A percentile compares a stretch with the other conserved stretches of the same genome.
Evolutionary conservation across 768 basidiomycete genomes (phyloP).

Genomic region (Tremella mesenterica): DNA sequence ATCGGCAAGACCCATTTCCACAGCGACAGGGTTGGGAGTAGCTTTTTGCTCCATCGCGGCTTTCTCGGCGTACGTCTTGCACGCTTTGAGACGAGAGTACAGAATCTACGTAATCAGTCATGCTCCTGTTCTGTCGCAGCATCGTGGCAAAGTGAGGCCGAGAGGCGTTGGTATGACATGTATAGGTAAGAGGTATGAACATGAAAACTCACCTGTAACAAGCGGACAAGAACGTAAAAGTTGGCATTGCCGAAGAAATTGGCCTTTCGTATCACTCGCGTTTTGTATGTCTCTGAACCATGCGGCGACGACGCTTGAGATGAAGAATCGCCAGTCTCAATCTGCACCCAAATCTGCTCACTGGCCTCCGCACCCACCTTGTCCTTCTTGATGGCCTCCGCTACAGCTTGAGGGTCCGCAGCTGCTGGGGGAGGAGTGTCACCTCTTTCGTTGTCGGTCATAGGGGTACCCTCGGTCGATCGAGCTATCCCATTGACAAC

Average conservation of each 20-base stretch:
- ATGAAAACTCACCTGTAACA: constrained; percentile 64
- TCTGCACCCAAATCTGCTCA: constrained; percentile 44
- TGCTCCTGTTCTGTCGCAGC: no score
- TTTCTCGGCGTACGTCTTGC: constrained; percentile 69
- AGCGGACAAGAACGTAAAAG: constrained; percentile 78
- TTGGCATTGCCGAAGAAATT: constrained; percentile 83
- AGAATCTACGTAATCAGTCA: constrained; percentile 8
- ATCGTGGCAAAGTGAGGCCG: no score
- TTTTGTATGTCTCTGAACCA: neutral
- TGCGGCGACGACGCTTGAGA: constrained; percentile 15
- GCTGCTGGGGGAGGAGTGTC: constrained; percentile 37
- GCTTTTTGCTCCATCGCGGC: constrained; percentile 52
- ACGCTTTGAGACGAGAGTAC: constrained; percentile 41
- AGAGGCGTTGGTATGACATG: no score
- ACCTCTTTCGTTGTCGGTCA: constrained; percentile 26
- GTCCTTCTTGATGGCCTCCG: constrained; percentile 40
- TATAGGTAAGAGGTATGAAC: constrained; percentile 6
- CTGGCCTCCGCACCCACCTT: constrained; percentile 36
- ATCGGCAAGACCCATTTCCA: constrained; percentile 77
- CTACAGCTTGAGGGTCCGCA: constrained; percentile 34
- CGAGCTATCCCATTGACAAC: constrained; percentile 13
- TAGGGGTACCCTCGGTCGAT: constrained; percentile 39
- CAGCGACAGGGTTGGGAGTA: constrained; percentile 59
- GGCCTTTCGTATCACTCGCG: constrained; percentile 25
- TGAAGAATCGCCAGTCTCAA: constrained; percentile 24